Base-by-base conservation (phyloP, 192 early-diverging fungal genomes). In the Chytriomyces sp. region DNA sequence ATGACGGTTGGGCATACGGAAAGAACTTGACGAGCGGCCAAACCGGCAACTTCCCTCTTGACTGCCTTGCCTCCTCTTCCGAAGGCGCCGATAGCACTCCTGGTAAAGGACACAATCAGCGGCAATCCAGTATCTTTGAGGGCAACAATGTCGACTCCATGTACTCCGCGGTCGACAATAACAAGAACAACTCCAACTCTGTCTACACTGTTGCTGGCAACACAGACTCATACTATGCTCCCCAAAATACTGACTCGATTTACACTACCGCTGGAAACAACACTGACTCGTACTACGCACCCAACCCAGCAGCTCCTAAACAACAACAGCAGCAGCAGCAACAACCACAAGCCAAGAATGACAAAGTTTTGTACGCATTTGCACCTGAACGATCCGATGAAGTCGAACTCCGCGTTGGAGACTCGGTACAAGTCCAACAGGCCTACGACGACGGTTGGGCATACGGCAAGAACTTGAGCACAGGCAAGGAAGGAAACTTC, bases 381-480 rank as follows among this genome's bases (percentile, higher is more conserved):
- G 10, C 53, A n/a, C 73, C 73, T 8, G 16, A 75, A 26, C 11
- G 16, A 47, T 13, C 24, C n/a, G 73, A 75, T 28, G 73, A 75
- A 75, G 16, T 75, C 3, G 35, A 23, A 47, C n/a, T 45, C 9
- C 26, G 20, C 8, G 63, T 47, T 0, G 71, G 71, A 10, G 71
- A 73, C 60, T 26, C 16, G 28, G 60, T 73, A 20, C n/a, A 28
- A 10, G 9, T 73, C 16, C 16, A 62, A 48, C 6, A 8, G 3
- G 61, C 60, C 28, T 73, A 73, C 61, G 71, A 73, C 47, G 71
- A 73, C 45, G 71, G 71, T 23, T 73, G 71, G 71, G 11, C 59
- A 26, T 73, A 13, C 3, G 53, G 71, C 23, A 8, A 46, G 43
- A 73, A 73, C 28, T 9, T 63, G 2, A 20, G 16, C 10, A 60